Base-by-base conservation (phyloP, 768 basidiomycete species). In the Hypsizygus marmoreus region DNA sequence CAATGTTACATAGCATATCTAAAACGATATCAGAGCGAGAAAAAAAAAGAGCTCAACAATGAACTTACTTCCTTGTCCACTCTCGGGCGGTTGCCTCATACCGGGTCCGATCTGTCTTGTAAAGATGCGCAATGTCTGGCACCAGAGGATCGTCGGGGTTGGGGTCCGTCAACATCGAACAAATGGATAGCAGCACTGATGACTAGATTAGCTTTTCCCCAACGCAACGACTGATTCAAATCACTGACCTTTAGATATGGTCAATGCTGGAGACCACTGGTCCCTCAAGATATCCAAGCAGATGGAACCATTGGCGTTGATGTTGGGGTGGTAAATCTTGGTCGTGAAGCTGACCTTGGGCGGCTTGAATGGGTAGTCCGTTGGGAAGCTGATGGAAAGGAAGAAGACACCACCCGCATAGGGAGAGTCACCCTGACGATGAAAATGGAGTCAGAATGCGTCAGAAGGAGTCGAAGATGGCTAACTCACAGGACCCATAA, bases 301-400 rank as follows among this genome's bases (percentile, higher is more conserved):
- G 70, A 99, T 98, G 54, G 92, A 95, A 31, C 97, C 97, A 62
- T 99, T 99, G 58, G 95, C 91, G 67, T 99, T 99, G 93, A 99
- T 97, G 79, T 98, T 98, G 26, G 95, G 95, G 71, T 98, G 95
- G 70, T 97, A 98, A 60, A 97, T 97, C 89, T 97, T 97, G 64
- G 97, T 98, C 57, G 93, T 95, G 72, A 99, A 99, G 76, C 88
- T 88, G 73, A 99, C 93, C 82, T 99, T 99, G 71, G 97, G 97
- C 32, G 97, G 97, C 75, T 98, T 97, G 87, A 98, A 98, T 19
- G 97, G 97, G 76, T 99, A 99, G 70, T 99, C 95, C 70, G 89
- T 91, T 36, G 92, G 91, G 80, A 94, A 94, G 33, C 79, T 82
- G 67, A 95, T 94, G 38, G 87, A 86, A 36, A 95, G 84, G 88